Evolutionary conservation across 1,284 basidiomycete species (phyloP), one percentile per base, ranked within the genome.

Genomic region (Ceratobasidium sp.): DNA sequence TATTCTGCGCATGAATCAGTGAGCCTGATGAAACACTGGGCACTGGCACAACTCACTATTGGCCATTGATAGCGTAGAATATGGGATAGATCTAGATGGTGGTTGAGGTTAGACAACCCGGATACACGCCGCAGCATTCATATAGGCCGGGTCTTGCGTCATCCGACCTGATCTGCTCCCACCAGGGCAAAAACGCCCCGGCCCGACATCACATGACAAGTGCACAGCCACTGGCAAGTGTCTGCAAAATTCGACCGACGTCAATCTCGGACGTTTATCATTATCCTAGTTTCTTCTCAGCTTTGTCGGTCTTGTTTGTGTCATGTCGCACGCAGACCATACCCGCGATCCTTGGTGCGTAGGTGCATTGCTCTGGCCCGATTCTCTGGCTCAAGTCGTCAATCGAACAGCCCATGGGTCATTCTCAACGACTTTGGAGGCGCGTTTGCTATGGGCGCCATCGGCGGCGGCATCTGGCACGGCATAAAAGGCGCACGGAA

Each of bases 401-500:
- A 18, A 34, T 55, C 18, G 52, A 34, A 34, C 32, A 97, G 97
- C 83, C 97, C 97, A 77, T 98, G 94, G 93, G 97, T 98, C 72
- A 94, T 99, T 81, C 90, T 99, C 76, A 98, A 95, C 84, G 97
- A 99, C 84, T 97, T 97, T 81, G 97, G 97, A 76, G 96, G 95
- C 77, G 96, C 96, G 21, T 97, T 96, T 80, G 89, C 94, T 41
- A 97, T 97, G 95, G 95, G 94, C 79, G 93, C 94, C 26, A 89
- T 97, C 61, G 96, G 96, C 77, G 95, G 97, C 78, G 95, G 94
- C 76, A 96, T 99, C 79, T 99, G 97, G 97, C 96, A 99, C 83
- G 95, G 96, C 76, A 96, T 98, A 80, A 99, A 99, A 83, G 97
- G 97, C 74, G 96, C 96, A n/a, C 87, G 97, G 77, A 99, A 98